Evolutionary conservation across 768 basidiomycete genomes (phyloP).

Genomic region (Lentinus tigrinus): DNA sequence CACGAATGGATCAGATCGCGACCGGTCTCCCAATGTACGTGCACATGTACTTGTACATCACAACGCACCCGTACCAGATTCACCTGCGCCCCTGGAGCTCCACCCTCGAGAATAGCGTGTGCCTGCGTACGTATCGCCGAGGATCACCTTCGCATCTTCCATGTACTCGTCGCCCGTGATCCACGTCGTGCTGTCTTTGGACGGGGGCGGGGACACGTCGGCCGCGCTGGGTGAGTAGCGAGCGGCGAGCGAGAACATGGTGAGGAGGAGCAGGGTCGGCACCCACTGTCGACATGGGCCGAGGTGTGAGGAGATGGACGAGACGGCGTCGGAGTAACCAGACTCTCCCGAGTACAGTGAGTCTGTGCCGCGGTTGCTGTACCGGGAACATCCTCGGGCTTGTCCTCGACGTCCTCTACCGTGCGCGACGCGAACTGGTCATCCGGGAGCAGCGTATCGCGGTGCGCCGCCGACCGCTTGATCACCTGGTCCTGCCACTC

Average conservation of each 20-base stretch:
- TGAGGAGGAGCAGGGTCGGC: constrained; percentile 68
- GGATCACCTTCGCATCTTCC: constrained; percentile 61
- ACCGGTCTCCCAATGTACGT: constrained; percentile 78
- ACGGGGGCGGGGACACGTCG: constrained; percentile 32
- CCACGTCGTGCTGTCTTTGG: constrained; percentile 70
- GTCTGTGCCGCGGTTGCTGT: constrained; percentile 23
- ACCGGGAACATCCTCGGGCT: constrained; percentile 78
- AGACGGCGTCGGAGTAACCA: constrained; percentile 21
- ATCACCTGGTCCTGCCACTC: constrained; percentile 80
- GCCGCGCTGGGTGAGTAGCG: constrained; percentile 50
- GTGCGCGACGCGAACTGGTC: constrained; percentile 15
- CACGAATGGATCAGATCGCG: no score
- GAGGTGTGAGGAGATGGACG: constrained; percentile 34
- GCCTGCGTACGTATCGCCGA: constrained; percentile 68
- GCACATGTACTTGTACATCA: constrained; percentile 79
- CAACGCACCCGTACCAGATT: constrained; percentile 77
- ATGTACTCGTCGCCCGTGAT: constrained; percentile 74
- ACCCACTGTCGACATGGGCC: constrained; percentile 45
- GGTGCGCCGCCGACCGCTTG: constrained; percentile 27
- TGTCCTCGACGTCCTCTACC: neutral
- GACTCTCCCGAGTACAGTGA: constrained; percentile 32
- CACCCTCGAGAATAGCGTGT: constrained; percentile 50
- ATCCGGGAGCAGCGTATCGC: constrained; percentile 23
- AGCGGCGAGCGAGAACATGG: constrained; percentile 83
- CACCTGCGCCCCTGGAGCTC: constrained; percentile 71